A percentile compares a stretch with the other conserved stretches of the same genome.
Evolutionary conservation across 2,329 filamentous ascomycete genomes (phyloP).

Genomic region (Aspergillus calidoustus): DNA sequence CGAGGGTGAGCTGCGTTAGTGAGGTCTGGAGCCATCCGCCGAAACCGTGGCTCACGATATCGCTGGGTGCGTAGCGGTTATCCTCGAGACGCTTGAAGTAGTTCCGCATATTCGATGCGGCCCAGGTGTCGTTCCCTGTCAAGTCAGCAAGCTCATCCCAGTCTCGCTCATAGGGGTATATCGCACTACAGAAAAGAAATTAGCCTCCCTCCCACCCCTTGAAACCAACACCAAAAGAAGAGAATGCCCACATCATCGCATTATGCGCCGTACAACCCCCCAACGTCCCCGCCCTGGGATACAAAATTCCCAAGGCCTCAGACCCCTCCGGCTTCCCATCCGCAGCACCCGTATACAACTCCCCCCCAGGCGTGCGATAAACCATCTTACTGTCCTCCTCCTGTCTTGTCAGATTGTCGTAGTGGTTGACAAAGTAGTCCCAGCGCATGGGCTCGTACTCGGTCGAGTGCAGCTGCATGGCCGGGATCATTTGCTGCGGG

Average conservation of each 20-base stretch:
- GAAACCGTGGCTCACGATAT: slow-evolving; percentile 50
- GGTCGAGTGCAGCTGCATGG: slow-evolving; percentile 30
- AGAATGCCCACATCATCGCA: slow-evolving; percentile 58
- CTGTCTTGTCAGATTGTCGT: slow-evolving; percentile 34
- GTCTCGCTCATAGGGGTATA: slow-evolving; percentile 64
- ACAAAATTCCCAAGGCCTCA: slow-evolving; percentile 58
- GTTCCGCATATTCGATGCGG: slow-evolving; percentile 60
- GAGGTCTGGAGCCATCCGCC: slow-evolving; percentile 33
- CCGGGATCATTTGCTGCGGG: slow-evolving; percentile 35
- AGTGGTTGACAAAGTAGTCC: slow-evolving; percentile 44
- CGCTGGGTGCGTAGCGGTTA: slow-evolving; percentile 55
- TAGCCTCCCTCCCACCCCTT: too few species aligned
- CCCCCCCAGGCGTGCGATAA: slow-evolving; percentile 51
- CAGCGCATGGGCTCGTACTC: slow-evolving; percentile 37
- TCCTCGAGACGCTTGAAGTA: slow-evolving; percentile 61
- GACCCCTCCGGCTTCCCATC: slow-evolving; percentile 60
- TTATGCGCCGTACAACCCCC: slow-evolving; percentile 67
- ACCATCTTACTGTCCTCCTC: slow-evolving; percentile 44
- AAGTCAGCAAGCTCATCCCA: slow-evolving; percentile 62
- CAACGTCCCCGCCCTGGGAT: slow-evolving; percentile 61
- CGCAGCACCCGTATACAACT: slow-evolving; percentile 57
- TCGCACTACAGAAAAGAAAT: too few species aligned
- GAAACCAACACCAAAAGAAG: too few species aligned
- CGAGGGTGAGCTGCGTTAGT: slow-evolving; percentile 51
- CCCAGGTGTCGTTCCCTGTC: slow-evolving; percentile 66